Base-by-base conservation (phyloP, 768 basidiomycete species). In the Mycena indigotica region DNA sequence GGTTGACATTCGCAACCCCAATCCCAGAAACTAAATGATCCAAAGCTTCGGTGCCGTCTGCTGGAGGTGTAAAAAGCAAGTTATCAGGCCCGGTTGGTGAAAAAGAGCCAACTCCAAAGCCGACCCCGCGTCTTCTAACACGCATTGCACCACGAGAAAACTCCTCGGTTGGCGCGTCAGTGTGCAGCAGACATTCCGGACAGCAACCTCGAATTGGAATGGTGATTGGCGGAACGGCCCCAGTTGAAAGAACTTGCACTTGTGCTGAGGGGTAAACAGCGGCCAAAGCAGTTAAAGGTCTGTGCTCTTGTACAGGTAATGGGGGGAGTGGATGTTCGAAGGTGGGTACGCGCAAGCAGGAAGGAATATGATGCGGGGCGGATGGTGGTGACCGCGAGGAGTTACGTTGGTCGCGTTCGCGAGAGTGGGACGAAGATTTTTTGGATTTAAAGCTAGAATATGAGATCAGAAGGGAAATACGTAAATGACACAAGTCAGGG, bases 191-290 rank as follows among this genome's bases (percentile, higher is more conserved):
- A 66, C 90, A 92, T 44, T 84, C 80, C 8, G 77, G 69, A 65
- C 90, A 92, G 69, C 90, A 92, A 13, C 84, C 77, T 40, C 90
- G 84, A 16, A 92, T 73, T 5, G 90, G 90, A 1, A 92, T 71
- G 0, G 86, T 90, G 68, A 64, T 48, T 76, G 74, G n/a, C 70
- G 68, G 26, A 78, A 75, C 5, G 13, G 50, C 32, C 32, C 15
- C 32, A 4, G 44, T 56, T 56, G 28, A 66, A 53, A 61, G 66
- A 54, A 23, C 55, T 28, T 52, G 61, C 4, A 54, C n/a, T n/a
- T n/a, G n/a, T n/a, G 64, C 56, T 26, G 58, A 52, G 28, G 55
- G 23, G 51, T 53, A 52, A 51, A 58, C 15, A 46, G 55, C 16
- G 56, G 32, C 4, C 60, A 64, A 48, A 49, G 54, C 55, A 63